Conservation (phyloP, 768 basidiomycete species). For the Udeniomyces megalosporus region DNA sequence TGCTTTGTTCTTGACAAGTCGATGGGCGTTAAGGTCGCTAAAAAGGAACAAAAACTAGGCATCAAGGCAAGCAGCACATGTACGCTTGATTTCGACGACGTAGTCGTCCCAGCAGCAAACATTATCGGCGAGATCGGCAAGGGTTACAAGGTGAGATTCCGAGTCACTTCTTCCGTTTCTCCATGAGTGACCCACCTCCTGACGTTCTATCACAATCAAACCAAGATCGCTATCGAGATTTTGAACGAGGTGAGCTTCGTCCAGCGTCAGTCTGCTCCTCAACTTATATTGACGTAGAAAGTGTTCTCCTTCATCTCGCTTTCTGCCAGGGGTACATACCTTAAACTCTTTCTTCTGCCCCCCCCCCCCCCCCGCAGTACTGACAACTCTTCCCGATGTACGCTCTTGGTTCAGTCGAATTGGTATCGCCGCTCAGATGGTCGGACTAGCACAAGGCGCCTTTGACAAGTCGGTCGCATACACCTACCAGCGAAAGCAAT, state of each 20-base stretch:
- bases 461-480: slow-evolving; percentile 92
- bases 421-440: slow-evolving; percentile 91
- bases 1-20: slow-evolving; percentile 93
- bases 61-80: slow-evolving; percentile 89
- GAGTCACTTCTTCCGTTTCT: slow-evolving; percentile 17
- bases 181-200: slow-evolving; percentile 38
- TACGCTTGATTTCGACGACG: slow-evolving; percentile 56
- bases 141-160: slow-evolving; percentile 57
- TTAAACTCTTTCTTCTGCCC: too few species aligned
- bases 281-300: too few species aligned
- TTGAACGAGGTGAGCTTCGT: slow-evolving; percentile 52
- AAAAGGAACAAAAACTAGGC: slow-evolving; percentile 97
- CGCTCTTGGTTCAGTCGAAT: slow-evolving; percentile 43
- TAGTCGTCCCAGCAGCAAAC: slow-evolving; percentile 70
- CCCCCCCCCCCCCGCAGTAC: too few species aligned
- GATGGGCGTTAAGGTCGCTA: slow-evolving; percentile 91
- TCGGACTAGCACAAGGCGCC: slow-evolving; percentile 91
- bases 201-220: too few species aligned
- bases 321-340: too few species aligned
- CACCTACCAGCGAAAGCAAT: slow-evolving; percentile 84
- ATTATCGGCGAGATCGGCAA: slow-evolving; percentile 65
- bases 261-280: too few species aligned
- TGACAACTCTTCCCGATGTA: too few species aligned
- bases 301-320: too few species aligned
- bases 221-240: slow-evolving; percentile 81